phyloP scores from a whole-genome alignment of 108 stramenopile genomes.

The Cyclotella choctawhatcheeana region DNA sequence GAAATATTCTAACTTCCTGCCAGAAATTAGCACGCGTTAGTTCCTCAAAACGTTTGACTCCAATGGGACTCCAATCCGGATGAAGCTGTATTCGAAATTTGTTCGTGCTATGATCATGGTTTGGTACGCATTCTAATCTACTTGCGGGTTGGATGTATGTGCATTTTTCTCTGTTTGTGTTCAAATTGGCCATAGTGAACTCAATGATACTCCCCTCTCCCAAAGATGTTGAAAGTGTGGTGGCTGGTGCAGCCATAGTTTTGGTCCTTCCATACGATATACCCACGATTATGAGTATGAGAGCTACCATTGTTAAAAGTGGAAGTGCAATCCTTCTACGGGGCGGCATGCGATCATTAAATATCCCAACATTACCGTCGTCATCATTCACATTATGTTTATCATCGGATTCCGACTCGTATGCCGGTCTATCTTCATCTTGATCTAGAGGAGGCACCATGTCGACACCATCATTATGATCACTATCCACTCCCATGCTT shows the following conservation, averaged over 20 bases:
- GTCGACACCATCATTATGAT: not conserved
- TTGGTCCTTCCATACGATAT: not conserved
- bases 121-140: slow-evolving; percentile 18
- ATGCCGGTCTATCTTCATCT: no score
- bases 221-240: slow-evolving; percentile 4
- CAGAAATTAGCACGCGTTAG: slow-evolving; percentile 56
- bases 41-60: slow-evolving; percentile 70
- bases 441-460: not conserved
- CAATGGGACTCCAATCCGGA: slow-evolving; percentile 81
- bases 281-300: not conserved
- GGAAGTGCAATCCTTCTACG: not conserved
- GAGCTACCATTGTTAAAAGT: not conserved
- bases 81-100: slow-evolving; percentile 44
- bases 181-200: slow-evolving; percentile 38
- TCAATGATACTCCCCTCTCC: slow-evolving; percentile 21
- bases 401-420: no score
- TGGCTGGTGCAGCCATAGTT: not conserved
- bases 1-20: slow-evolving; percentile 69
- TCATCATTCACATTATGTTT: no score
- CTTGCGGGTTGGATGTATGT: not conserved
- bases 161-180: slow-evolving; percentile 17
- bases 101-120: slow-evolving; percentile 11
- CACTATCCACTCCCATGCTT: not conserved
- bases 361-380: not conserved
- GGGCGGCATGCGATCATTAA: not conserved